Base-by-base conservation (phyloP, 1,139 yeast species). In the Pichia sp. region DNA sequence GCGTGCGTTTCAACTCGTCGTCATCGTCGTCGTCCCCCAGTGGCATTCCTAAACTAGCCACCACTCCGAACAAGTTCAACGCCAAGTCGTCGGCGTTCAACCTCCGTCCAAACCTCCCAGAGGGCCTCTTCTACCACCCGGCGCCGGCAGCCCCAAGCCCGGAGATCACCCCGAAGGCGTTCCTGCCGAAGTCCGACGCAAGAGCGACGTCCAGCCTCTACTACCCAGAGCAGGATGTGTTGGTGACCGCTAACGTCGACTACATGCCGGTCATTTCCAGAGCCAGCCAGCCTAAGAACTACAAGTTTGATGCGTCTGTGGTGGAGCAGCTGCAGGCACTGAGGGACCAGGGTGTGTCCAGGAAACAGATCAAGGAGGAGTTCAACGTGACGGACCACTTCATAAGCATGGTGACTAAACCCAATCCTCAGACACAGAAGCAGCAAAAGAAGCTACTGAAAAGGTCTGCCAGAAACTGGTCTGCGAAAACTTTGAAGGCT, bases 101-200 rank as follows among this genome's bases (percentile, higher is more conserved):
- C 48, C 49, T 69, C 40, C 69, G 67, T 55, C 75, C 75, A 46
- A 56, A 56, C 9, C 61, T 69, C 21, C 70, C 70, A 21, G 56
- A 63, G 28, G 76, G 76, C 2, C 57, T 73, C 6, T 69, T 65
- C 53, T 66, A 66, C 55, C 75, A 72, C 37, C 83, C 84, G 41
- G 70, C 81, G 12, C 82, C 85, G 46, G 72, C 79, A 28, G 71
- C 75, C 28, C 58, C 64, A 36, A 64, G 58, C 45, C 70, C 66
- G 12, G 58, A 59, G 50, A 58, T 66, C 48, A 88, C 96, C 0
- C 95, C 96, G 34, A 77, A 76, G 57, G 82, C 83, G 4, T 88
- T 88, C 65, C 70, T 88, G 51, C 96, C 96, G 3, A 62, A 69
- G 2, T 62, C 68, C 8, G 95, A 87, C 63, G 81, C 81, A 31